Conservation (phyloP, 140 eudicot genomes). For the Erigeron philadelphicus region DNA sequence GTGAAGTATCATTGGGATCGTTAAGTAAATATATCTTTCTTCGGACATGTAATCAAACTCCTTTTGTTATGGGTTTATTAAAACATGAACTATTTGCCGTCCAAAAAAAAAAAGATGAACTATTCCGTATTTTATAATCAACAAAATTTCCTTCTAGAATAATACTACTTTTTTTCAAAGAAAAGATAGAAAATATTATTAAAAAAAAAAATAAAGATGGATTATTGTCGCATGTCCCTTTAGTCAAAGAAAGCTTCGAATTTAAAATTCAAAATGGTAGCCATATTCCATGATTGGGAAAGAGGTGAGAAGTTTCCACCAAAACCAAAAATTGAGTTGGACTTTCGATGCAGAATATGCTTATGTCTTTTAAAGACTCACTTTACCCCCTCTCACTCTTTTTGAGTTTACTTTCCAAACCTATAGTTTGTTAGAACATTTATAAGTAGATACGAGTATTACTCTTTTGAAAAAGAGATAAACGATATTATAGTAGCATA, state of each 20-base stretch:
- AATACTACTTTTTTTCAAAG: no score
- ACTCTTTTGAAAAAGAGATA: not conserved
- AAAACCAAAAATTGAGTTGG: slow-evolving; percentile 9
- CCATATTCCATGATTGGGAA: slow-evolving; percentile 3
- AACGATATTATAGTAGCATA: no score
- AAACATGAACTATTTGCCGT: no score
- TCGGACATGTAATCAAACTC: no score
- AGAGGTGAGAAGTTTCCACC: slow-evolving; percentile 13
- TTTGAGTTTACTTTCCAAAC: slow-evolving; percentile 3
- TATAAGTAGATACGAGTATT: no score
- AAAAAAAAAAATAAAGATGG: not conserved
- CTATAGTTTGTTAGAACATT: not conserved
- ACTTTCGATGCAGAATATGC: slow-evolving; percentile 40
- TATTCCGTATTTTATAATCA: no score
- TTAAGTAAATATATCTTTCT: no score
- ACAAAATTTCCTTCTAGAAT: no score
- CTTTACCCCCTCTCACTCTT: slow-evolving; percentile 17
- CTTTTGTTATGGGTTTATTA: no score
- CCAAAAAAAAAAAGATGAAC: no score
- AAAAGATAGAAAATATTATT: not conserved
- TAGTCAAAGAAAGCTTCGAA: slow-evolving; percentile 25
- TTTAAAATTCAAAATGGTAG: not conserved
- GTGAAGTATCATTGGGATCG: no score
- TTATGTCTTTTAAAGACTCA: slow-evolving; percentile 11
- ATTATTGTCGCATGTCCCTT: not conserved